These are phyloP conservation scores for Plectosphaerella cucumerina DNA, from an alignment of 2,329 filamentous ascomycete species.

Conservation along the genomic window DNA sequence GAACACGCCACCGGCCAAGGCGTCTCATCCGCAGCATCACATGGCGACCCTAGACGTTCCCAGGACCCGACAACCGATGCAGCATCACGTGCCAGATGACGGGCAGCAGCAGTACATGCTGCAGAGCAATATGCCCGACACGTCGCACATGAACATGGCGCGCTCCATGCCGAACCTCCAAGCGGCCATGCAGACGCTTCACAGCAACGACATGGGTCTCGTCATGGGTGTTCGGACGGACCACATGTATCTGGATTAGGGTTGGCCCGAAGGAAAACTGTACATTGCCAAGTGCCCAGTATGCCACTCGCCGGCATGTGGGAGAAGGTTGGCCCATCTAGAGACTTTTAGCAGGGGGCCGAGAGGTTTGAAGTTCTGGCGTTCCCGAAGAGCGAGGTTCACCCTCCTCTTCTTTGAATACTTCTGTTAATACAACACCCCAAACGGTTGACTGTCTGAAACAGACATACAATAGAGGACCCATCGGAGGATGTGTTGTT, in stretches of 20 bases:
- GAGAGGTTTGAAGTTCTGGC: not conserved
- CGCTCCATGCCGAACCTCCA: constrained; percentile 44
- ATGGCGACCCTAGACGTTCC: constrained; percentile 38
- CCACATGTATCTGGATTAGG: constrained; percentile 49
- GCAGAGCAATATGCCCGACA: constrained; percentile 33
- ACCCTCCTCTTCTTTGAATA: not conserved
- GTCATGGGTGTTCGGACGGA: constrained; percentile 42
- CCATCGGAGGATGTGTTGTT: too few species aligned
- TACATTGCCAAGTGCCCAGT: not conserved
- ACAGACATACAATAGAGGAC: too few species aligned
- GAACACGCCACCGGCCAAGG: constrained; percentile 33
- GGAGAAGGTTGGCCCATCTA: not conserved
- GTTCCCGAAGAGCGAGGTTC: not conserved
- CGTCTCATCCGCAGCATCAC: constrained; percentile 22
- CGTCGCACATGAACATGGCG: constrained; percentile 34
- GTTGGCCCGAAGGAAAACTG: not conserved
- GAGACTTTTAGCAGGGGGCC: not conserved
- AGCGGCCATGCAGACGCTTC: constrained; percentile 34
- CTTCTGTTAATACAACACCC: not conserved
- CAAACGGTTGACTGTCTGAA: not conserved
- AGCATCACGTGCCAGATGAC: constrained; percentile 13
- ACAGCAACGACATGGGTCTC: constrained; percentile 39
- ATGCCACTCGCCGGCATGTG: not conserved
- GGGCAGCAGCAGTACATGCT: constrained; percentile 23
- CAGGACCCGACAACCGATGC: constrained; percentile 32